These are phyloP conservation scores for Coniochaeta sp. DNA, from an alignment of 2,329 filamentous ascomycete species.

Conservation along the genomic window DNA sequence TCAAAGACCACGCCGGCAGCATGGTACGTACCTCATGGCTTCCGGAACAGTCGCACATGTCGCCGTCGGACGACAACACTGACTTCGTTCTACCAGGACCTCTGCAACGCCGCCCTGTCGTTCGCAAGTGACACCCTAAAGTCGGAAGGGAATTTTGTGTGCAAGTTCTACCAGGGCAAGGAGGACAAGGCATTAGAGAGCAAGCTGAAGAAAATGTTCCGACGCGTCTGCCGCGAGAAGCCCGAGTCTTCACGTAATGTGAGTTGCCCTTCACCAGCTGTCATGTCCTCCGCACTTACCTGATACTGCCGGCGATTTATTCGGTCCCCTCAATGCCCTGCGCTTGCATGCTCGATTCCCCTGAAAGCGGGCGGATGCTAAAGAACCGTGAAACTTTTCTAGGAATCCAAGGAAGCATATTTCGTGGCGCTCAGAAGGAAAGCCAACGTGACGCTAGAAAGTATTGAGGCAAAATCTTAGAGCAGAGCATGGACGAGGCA, in stretches of 20 bases:
- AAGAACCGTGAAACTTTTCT: neutral
- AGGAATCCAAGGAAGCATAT: slow-evolving; percentile 81
- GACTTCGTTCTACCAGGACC: slow-evolving; percentile 54
- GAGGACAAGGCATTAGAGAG: slow-evolving; percentile 78
- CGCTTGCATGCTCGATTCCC: too few species aligned
- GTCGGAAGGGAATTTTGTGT: slow-evolving; percentile 82
- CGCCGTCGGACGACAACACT: neutral
- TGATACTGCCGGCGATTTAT: neutral
- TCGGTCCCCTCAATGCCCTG: too few species aligned
- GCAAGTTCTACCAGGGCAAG: slow-evolving; percentile 91
- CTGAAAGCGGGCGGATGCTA: too few species aligned
- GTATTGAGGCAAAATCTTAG: slow-evolving; percentile 12
- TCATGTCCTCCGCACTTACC: neutral
- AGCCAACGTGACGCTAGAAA: slow-evolving; percentile 23
- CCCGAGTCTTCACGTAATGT: slow-evolving; percentile 85
- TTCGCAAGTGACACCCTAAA: slow-evolving; percentile 83
- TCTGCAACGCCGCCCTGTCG: slow-evolving; percentile 76
- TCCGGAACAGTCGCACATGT: neutral
- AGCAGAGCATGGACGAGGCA: too few species aligned
- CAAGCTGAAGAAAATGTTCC: slow-evolving; percentile 69
- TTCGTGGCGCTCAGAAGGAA: slow-evolving; percentile 76
- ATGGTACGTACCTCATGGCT: slow-evolving; percentile 59
- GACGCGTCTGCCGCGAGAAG: slow-evolving; percentile 78
- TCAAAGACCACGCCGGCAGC: slow-evolving; percentile 84
- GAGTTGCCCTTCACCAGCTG: slow-evolving; percentile 32